phyloP scores from a whole-genome alignment of 208 protist species.

The Acanthamoeba triangularis region DNA sequence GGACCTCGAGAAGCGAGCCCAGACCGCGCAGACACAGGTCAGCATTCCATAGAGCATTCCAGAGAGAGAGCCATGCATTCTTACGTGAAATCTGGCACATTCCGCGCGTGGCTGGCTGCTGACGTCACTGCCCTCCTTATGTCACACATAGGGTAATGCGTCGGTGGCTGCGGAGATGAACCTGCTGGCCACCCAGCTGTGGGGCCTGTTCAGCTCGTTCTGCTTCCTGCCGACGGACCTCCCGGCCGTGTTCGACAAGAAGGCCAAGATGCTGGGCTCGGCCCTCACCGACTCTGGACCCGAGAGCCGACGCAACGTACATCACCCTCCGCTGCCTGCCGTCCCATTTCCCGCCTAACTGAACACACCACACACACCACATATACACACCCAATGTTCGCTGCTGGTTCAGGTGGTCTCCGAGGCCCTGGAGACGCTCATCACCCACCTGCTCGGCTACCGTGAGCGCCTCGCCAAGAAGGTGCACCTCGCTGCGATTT shows the following conservation, averaged over 20 bases:
- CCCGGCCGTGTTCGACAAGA: slow-evolving; percentile 23
- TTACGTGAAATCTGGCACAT: too few relatives aligned
- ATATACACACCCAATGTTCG: too few relatives aligned
- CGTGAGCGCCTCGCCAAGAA: not conserved
- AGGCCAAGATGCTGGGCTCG: slow-evolving; percentile 29
- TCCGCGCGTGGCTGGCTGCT: too few relatives aligned
- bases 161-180: not conserved
- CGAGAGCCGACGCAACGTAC: slow-evolving; percentile 20
- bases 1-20: not conserved
- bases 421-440: slow-evolving; percentile 28
- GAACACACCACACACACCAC: too few relatives aligned
- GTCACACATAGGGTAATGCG: not conserved
- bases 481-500: not conserved
- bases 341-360: too few relatives aligned
- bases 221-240: slow-evolving; percentile 38
- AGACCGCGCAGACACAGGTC: not conserved
- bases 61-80: too few relatives aligned
- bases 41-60: too few relatives aligned
- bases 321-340: not conserved
- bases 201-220: slow-evolving; percentile 27
- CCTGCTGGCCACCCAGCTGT: slow-evolving; percentile 17
- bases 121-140: too few relatives aligned
- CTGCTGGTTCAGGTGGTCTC: not conserved
- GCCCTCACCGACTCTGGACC: slow-evolving; percentile 7
- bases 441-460: slow-evolving; percentile 8